These are phyloP conservation scores for Cladorrhinum sp. DNA, from an alignment of 2,329 filamentous ascomycete genomes.

Conservation along the genomic window DNA sequence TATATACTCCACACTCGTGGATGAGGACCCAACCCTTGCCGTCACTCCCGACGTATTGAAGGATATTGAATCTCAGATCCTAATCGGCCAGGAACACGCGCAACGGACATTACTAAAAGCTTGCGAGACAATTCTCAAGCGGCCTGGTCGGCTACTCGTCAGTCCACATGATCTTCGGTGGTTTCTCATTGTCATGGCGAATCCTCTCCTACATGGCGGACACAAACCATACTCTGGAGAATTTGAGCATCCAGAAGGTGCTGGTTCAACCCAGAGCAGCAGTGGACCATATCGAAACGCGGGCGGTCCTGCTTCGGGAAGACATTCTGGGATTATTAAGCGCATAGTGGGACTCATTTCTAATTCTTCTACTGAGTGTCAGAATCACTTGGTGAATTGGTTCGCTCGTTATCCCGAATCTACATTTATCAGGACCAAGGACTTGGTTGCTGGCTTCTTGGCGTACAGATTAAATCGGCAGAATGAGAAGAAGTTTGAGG, in stretches of 20 bases:
- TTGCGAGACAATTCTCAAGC: constrained; percentile 74
- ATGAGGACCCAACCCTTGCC: constrained; percentile 31
- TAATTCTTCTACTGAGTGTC: constrained; percentile 70
- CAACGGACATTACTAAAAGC: constrained; percentile 72
- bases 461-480: constrained; percentile 75
- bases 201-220: constrained; percentile 65
- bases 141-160: constrained; percentile 67
- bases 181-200: constrained; percentile 72
- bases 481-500: constrained; percentile 61
- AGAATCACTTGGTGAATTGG: constrained; percentile 75
- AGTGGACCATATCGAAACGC: constrained; percentile 31
- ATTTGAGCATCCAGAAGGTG: constrained; percentile 33
- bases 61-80: constrained; percentile 46
- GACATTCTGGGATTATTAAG: constrained; percentile 82
- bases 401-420: constrained; percentile 66
- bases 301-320: constrained; percentile 52
- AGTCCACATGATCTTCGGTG: constrained; percentile 72
- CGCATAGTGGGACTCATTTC: constrained; percentile 76
- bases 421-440: constrained; percentile 70
- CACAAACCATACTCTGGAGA: constrained; percentile 41
- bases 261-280: constrained; percentile 13
- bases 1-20: constrained; percentile 53
- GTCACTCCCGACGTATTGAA: constrained; percentile 38
- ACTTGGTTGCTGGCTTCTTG: constrained; percentile 73
- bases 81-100: constrained; percentile 63